phyloP scores from a whole-genome alignment of 805 yeast genomes.

The Diddensiella santjacobensis region DNA sequence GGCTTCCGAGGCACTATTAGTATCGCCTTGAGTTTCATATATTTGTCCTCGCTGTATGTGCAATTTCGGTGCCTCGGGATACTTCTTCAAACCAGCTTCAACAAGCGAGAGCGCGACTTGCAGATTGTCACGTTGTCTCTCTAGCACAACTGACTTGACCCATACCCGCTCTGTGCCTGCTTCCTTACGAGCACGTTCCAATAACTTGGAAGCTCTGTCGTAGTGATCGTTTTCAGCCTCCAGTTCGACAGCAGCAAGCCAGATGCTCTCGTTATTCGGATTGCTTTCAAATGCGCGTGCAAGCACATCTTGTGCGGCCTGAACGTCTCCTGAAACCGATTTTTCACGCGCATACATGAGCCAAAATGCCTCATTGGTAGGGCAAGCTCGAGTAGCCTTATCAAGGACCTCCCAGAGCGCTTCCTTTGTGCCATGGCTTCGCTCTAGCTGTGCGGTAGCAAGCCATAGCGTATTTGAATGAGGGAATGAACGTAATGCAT shows the following conservation, averaged over 20 bases:
- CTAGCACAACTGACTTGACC: conserved; percentile 55
- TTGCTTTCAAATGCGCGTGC: conserved; percentile 42
- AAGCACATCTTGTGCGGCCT: conserved; percentile 53
- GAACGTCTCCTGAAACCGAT: conserved; percentile 49
- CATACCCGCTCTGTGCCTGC: conserved; percentile 50
- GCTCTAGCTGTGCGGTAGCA: conserved; percentile 30
- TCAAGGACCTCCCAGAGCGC: conserved; percentile 48
- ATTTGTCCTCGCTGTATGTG: conserved; percentile 64
- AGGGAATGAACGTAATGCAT: conserved; percentile 47
- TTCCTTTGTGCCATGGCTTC: conserved; percentile 23
- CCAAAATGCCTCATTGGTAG: conserved; percentile 48
- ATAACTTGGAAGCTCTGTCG: conserved; percentile 37
- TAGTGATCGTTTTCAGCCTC: conserved; percentile 44
- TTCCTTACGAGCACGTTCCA: conserved; percentile 39
- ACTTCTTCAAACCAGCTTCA: conserved; percentile 46
- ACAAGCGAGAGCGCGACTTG: conserved; percentile 41
- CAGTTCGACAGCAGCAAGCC: conserved; percentile 71
- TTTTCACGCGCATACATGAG: conserved; percentile 71
- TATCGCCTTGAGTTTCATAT: conserved; percentile 32
- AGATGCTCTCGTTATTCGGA: conserved; percentile 50
- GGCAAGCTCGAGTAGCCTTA: conserved; percentile 48
- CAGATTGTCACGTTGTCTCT: conserved; percentile 38
- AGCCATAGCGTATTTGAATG: conserved; percentile 30
- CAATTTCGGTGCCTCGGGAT: conserved; percentile 50
- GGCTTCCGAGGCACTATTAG: conserved; percentile 44